A percentile compares a stretch with the other conserved stretches of the same genome.
phyloP scores from a whole-genome alignment of 352 stramenopile genomes.

The Phytophthora agathidicida region DNA sequence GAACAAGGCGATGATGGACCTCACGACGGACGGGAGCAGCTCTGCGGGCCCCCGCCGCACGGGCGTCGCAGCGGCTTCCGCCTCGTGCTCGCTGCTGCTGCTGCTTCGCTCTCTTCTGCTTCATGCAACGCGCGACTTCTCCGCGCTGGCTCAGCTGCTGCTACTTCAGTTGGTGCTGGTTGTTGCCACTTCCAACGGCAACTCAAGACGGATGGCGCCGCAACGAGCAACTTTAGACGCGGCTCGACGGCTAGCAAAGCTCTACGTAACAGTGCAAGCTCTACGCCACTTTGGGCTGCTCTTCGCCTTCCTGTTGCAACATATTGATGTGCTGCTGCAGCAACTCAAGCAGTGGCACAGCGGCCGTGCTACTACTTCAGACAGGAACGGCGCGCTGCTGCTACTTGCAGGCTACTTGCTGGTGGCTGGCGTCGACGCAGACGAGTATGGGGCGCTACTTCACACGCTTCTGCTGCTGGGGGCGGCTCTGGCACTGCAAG shows the following conservation, averaged over 20 bases:
- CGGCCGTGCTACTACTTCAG: background rate
- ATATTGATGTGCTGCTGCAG: conserved; percentile 51
- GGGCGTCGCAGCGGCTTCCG: conserved; percentile 1
- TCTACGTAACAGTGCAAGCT: conserved; percentile 57
- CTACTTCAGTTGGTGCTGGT: conserved; percentile 32
- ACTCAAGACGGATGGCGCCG: conserved; percentile 9
- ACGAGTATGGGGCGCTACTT: conserved; percentile 71
- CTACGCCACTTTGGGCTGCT: conserved; percentile 72
- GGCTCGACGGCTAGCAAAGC: conserved; percentile 43
- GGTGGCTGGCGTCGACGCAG: conserved; percentile 62
- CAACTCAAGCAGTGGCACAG: conserved; percentile 40
- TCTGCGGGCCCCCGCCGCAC: background rate
- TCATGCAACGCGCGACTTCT: conserved; percentile 34
- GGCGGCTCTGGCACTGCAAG: conserved; percentile 45
- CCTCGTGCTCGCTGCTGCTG: conserved; percentile 15
- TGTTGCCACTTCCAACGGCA: background rate
- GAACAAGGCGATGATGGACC: too few relatives aligned
- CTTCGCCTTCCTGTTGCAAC: conserved; percentile 75
- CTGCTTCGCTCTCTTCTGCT: conserved; percentile 24
- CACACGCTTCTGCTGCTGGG: conserved; percentile 58
- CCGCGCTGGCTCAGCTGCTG: conserved; percentile 38
- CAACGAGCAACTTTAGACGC: conserved; percentile 40
- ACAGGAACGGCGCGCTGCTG: conserved; percentile 36
- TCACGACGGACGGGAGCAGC: conserved; percentile 16
- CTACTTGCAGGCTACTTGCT: conserved; percentile 57